Evolutionary conservation across 2,329 filamentous ascomycete genomes (phyloP).

Genomic region (Metarhizium guizhouense): DNA sequence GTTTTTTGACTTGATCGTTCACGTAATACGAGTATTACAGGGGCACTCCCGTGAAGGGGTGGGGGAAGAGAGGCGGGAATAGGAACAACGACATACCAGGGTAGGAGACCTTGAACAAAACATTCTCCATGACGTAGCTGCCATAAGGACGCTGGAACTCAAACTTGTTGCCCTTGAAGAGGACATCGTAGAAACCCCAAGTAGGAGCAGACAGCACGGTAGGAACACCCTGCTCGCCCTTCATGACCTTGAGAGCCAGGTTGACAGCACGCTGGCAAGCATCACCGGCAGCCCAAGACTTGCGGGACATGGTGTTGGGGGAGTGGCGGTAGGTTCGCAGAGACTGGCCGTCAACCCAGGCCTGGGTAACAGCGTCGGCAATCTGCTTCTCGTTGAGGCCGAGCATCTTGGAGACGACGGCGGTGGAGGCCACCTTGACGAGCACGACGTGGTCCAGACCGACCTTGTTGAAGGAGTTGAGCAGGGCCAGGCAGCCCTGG

Average conservation of each 20-base stretch:
- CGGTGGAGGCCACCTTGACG: conserved; percentile 93
- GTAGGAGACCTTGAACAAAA: conserved; percentile 99
- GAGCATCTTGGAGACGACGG: conserved; percentile 92
- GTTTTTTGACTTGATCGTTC: background rate
- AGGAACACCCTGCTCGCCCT: conserved; percentile 83
- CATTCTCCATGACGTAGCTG: conserved; percentile 99
- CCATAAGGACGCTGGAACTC: conserved; percentile 93
- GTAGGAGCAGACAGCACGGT: conserved; percentile 86
- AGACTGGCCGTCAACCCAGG: conserved; percentile 93
- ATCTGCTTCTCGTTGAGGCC: conserved; percentile 85
- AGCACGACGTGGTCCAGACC: conserved; percentile 95
- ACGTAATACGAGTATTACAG: too few species aligned
- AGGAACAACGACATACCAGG: conserved; percentile 56
- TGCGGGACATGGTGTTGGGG: conserved; percentile 98
- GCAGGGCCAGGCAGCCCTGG: conserved; percentile 89
- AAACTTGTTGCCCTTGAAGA: conserved; percentile 94
- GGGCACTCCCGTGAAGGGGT: background rate
- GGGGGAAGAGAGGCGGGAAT: background rate
- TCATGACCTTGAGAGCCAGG: conserved; percentile 80
- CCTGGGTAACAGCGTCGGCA: conserved; percentile 90
- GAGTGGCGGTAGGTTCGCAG: conserved; percentile 95
- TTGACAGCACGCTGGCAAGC: conserved; percentile 94
- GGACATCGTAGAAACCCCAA: conserved; percentile 98
- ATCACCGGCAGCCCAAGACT: conserved; percentile 98
- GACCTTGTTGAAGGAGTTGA: conserved; percentile 99